Conservation (phyloP, 495 filamentous ascomycete genomes). For the Bombardia bombarda region DNA sequence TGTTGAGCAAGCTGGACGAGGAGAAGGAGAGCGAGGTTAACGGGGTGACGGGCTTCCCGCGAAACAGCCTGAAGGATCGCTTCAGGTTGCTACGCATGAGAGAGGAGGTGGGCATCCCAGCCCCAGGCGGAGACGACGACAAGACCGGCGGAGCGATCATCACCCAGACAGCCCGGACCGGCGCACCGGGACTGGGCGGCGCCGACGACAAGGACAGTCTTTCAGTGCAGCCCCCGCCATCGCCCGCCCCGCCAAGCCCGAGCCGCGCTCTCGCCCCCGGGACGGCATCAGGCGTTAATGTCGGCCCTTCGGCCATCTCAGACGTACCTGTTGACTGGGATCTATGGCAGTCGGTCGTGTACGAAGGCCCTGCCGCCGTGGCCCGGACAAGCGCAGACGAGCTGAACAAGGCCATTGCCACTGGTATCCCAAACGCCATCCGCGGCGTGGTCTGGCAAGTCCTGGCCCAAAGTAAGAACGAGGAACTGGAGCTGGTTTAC, state of each 20-base stretch:
- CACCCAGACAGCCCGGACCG: constrained; percentile 34
- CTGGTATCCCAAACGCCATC: constrained; percentile 89
- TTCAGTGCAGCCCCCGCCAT: constrained; percentile 32
- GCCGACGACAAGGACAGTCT: constrained; percentile 43
- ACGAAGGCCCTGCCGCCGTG: constrained; percentile 82
- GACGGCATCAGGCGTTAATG: constrained; percentile 67
- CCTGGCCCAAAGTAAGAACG: constrained; percentile 84
- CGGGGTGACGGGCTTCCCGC: constrained; percentile 30
- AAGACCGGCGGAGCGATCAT: constrained; percentile 34
- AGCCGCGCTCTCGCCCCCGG: constrained; percentile 63
- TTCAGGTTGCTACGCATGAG: constrained; percentile 78
- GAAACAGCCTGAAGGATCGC: constrained; percentile 72
- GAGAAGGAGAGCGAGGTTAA: constrained; percentile 43
- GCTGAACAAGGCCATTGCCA: constrained; percentile 81
- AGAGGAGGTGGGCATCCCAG: constrained; percentile 60
- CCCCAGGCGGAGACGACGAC: constrained; percentile 40
- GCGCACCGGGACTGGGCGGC: constrained; percentile 42
- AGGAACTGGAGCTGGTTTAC: constrained; percentile 84
- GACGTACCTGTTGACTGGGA: constrained; percentile 89
- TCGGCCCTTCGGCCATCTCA: constrained; percentile 56
- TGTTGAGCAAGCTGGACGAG: constrained; percentile 62
- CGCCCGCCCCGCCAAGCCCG: constrained; percentile 43
- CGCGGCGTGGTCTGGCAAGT: constrained; percentile 98
- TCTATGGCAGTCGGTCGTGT: constrained; percentile 91
- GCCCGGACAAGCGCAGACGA: constrained; percentile 79